These are phyloP conservation scores for Paraphaeosphaeria minitans DNA, from an alignment of 2,329 filamentous ascomycete species.

Conservation along the genomic window DNA sequence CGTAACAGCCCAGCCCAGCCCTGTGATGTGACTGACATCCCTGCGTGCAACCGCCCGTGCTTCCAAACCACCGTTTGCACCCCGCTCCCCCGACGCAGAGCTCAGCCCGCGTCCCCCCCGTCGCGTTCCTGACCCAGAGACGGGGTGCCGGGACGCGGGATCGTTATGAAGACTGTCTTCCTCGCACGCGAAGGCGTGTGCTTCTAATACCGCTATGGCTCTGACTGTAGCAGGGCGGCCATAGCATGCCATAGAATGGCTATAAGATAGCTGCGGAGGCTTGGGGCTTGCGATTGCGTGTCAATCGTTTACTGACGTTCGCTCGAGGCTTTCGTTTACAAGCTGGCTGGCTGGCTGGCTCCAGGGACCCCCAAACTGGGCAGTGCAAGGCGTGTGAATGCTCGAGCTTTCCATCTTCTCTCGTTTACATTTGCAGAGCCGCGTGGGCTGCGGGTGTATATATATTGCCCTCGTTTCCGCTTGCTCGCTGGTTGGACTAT, in stretches of 20 bases:
- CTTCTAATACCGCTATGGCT: not conserved
- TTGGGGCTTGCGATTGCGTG: not conserved
- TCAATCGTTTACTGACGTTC: not conserved
- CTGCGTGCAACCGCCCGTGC: not conserved
- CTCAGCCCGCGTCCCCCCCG: not conserved
- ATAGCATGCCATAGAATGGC: no score
- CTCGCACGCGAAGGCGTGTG: not conserved
- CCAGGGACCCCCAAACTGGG: not conserved
- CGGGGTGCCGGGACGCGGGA: not conserved
- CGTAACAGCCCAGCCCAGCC: no score
- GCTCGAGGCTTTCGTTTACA: conserved; percentile 1
- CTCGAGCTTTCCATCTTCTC: not conserved
- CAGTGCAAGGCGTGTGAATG: not conserved
- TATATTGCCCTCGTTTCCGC: not conserved
- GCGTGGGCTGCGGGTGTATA: not conserved
- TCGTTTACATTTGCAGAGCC: conserved; percentile 5
- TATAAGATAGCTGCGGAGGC: not conserved
- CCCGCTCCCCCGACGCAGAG: not conserved
- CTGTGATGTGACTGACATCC: conserved; percentile 1
- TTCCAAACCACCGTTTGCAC: not conserved
- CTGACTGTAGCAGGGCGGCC: no score
- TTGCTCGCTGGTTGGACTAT: conserved; percentile 1
- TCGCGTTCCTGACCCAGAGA: not conserved
- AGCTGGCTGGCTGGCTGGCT: not conserved
- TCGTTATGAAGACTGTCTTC: not conserved